These are phyloP conservation scores for Gracilaria vermiculophylla DNA, from an alignment of 23 red algal genomes.

Conservation along the genomic window DNA sequence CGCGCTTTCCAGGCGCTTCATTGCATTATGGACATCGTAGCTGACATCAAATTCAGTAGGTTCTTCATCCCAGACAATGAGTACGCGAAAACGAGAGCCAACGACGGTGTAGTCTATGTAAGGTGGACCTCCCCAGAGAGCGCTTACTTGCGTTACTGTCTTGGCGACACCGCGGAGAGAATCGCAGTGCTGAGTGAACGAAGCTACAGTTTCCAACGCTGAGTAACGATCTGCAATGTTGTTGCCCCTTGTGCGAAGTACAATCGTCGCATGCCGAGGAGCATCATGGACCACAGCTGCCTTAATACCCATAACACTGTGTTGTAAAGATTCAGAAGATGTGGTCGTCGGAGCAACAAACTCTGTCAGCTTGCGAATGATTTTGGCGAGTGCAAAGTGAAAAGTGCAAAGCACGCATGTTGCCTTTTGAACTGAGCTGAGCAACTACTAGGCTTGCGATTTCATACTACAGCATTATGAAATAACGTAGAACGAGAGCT, in stretches of 20 bases:
- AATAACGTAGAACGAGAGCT: too few relatives aligned
- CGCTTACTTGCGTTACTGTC: slow-evolving; percentile 38
- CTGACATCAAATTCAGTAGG: slow-evolving; percentile 20
- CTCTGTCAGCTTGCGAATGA: neutral
- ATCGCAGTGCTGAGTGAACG: slow-evolving; percentile 64
- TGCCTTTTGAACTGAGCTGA: too few relatives aligned
- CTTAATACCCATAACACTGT: slow-evolving; percentile 40
- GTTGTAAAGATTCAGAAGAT: neutral
- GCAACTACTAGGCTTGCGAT: too few relatives aligned
- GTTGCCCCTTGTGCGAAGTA: slow-evolving; percentile 34
- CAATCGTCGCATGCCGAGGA: slow-evolving; percentile 36
- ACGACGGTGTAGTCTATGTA: slow-evolving; percentile 49
- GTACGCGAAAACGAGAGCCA: slow-evolving; percentile 48
- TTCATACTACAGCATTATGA: too few relatives aligned
- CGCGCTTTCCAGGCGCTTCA: slow-evolving; percentile 32
- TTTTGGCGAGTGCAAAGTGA: too few relatives aligned
- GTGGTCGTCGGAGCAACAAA: neutral
- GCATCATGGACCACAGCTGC: slow-evolving; percentile 59
- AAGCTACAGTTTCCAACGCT: slow-evolving; percentile 37
- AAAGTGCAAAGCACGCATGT: too few relatives aligned
- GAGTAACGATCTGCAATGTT: slow-evolving; percentile 18
- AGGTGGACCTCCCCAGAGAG: slow-evolving; percentile 66
- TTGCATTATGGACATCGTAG: slow-evolving; percentile 43
- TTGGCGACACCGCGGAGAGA: slow-evolving; percentile 39
- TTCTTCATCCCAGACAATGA: slow-evolving; percentile 44